Conservation (phyloP, 805 yeast species). For the Candida qinlingensis region DNA sequence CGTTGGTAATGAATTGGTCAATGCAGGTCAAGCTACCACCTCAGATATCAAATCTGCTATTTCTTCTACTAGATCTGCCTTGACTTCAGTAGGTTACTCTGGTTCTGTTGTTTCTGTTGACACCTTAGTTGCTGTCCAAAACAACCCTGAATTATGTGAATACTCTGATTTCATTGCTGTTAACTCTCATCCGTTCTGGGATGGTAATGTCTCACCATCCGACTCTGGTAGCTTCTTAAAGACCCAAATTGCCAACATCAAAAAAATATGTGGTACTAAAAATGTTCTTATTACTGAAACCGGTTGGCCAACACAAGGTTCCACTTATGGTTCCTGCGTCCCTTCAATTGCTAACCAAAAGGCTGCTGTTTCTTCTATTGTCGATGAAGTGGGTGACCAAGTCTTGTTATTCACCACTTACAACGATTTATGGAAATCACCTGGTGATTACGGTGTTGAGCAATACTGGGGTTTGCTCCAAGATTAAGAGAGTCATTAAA, state of each 20-base stretch:
- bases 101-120: slow-evolving; percentile 63
- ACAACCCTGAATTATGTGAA: slow-evolving; percentile 48
- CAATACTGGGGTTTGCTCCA: slow-evolving; percentile 41
- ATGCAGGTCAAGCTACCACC: slow-evolving; percentile 43
- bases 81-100: slow-evolving; percentile 40
- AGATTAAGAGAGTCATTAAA: neutral
- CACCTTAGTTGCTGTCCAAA: slow-evolving; percentile 53
- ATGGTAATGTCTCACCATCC: slow-evolving; percentile 44
- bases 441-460: slow-evolving; percentile 54
- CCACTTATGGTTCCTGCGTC: slow-evolving; percentile 46
- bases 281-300: slow-evolving; percentile 50
- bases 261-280: slow-evolving; percentile 44
- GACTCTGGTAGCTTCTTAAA: slow-evolving; percentile 50
- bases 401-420: slow-evolving; percentile 56
- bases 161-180: slow-evolving; percentile 60
- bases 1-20: slow-evolving; percentile 62
- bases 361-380: slow-evolving; percentile 46
- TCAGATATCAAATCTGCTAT: slow-evolving; percentile 44
- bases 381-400: slow-evolving; percentile 38
- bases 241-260: slow-evolving; percentile 40
- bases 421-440: slow-evolving; percentile 59
- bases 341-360: slow-evolving; percentile 51
- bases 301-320: slow-evolving; percentile 68
- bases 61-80: slow-evolving; percentile 38
- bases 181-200: slow-evolving; percentile 65